Percentiles rank a stretch among this genome's conserved stretches.
These are phyloP conservation scores for Aquilaria yunnanensis DNA, from an alignment of 345 rosid species.

Conservation along the genomic window DNA sequence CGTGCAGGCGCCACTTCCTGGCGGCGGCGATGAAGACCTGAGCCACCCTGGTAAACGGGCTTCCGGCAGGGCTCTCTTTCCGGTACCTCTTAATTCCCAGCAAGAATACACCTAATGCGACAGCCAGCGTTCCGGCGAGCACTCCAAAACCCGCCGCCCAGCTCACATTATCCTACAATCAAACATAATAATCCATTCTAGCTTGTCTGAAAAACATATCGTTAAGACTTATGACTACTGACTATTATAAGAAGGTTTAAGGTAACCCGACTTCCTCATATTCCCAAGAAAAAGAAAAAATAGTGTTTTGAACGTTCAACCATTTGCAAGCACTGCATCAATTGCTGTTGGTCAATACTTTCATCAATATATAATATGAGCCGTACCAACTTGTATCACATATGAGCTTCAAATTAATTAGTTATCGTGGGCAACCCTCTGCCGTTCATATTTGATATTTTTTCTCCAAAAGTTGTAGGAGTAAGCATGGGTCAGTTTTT, in stretches of 20 bases:
- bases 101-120: slow-evolving; percentile 44
- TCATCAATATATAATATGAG: too few species aligned
- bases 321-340: too few species aligned
- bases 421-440: too few species aligned
- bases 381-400: too few species aligned
- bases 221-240: not conserved
- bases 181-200: not conserved
- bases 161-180: slow-evolving; percentile 61
- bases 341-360: too few species aligned
- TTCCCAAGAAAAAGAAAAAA: too few species aligned
- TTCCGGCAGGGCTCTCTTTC: slow-evolving; percentile 49
- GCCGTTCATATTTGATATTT: too few species aligned
- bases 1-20: slow-evolving; percentile 46
- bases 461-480: too few species aligned
- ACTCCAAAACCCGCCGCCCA: slow-evolving; percentile 68
- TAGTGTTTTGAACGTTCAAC: too few species aligned
- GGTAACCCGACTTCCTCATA: not conserved
- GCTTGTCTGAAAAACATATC: not conserved
- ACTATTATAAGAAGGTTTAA: not conserved
- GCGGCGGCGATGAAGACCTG: slow-evolving; percentile 71
- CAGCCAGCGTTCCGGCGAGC: slow-evolving; percentile 39
- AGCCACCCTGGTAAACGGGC: slow-evolving; percentile 59
- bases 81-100: slow-evolving; percentile 51
- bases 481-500: too few species aligned
- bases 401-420: too few species aligned